Percentiles rank a stretch among this genome's conserved stretches.
These are phyloP conservation scores for Crithidia expoeki DNA, from an alignment of 208 protist species.

Conservation along the genomic window DNA sequence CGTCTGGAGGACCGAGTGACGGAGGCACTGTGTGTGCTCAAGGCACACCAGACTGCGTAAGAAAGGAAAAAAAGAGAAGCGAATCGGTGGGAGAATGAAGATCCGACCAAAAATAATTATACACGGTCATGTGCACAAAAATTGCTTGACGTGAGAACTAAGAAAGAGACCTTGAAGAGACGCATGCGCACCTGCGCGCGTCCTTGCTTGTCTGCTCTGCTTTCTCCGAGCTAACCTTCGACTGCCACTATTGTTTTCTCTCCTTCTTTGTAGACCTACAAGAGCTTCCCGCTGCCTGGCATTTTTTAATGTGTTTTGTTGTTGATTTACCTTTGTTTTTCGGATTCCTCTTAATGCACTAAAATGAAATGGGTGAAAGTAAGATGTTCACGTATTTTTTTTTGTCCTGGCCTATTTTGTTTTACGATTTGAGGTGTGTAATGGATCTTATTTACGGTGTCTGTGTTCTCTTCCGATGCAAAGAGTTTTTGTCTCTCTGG, in stretches of 20 bases:
- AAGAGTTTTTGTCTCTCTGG: no score
- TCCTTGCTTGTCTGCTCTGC: neutral
- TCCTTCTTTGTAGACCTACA: slow-evolving; percentile 3
- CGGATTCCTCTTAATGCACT: neutral
- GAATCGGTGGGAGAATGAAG: neutral
- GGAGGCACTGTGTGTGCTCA: slow-evolving; percentile 81
- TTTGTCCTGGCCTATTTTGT: no score
- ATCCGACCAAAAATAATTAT: neutral
- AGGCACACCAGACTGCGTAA: slow-evolving; percentile 56
- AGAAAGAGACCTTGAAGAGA: no score
- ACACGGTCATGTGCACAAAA: neutral
- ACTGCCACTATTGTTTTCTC: slow-evolving; percentile 5
- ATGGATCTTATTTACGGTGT: no score
- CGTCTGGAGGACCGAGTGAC: slow-evolving; percentile 72
- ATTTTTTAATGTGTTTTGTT: neutral
- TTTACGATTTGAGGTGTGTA: no score
- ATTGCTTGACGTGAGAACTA: no score
- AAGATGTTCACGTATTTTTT: no score
- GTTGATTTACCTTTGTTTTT: slow-evolving; percentile 1
- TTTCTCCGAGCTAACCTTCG: no score
- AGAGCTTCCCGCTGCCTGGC: neutral
- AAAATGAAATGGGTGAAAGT: slow-evolving; percentile 6
- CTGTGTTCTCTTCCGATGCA: no score
- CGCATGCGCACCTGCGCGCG: neutral
- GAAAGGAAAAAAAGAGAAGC: neutral